Base-by-base conservation (phyloP, 306 rosid species). In the Bauhinia variegata region DNA sequence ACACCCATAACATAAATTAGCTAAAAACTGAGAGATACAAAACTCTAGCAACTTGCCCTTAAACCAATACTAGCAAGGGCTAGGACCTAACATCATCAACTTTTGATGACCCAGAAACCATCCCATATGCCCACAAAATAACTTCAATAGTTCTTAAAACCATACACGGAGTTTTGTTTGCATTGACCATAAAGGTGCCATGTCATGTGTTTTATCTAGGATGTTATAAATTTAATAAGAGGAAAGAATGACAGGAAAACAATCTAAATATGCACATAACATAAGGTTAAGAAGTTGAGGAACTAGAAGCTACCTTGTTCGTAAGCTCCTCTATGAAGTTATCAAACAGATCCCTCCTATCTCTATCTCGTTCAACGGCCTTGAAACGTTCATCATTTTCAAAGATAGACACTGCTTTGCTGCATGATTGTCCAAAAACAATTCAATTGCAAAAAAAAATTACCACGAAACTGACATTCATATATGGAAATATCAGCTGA, bases 281-380 rank as follows among this genome's bases (percentile, higher is more conserved):
- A 61, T 38, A 75, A 49, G 63, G 53, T 46, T 32, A 42, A 70
- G 38, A 59, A 8, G 30, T 32, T 55, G 59, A 70, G 75, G 70
- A 56, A 55, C 69, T 57, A 65, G 47, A 73, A 62, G 30, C 63
- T 51, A 80, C 98, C 95, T 85, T 87, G 80, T 79, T 77, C 33
- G 41, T 32, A 31, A 92, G 88, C 75, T 89, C 96, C 80, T 80
- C 95, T 76, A 89, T 34, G 78, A 79, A 81, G 86, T 50, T 84
- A 9, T 89, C 98, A 78, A 83, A 85, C 69, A 92, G 65, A 58
- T 92, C 98, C 74, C 82, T 83, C 42, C 98, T 89, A 55, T 92
- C 96, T 79, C 96, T 82, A 47, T 89, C 96, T 68, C 96, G 88
- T 51, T 92, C 98, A 52, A 92, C 79, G 47, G 95, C 95, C 77